These are phyloP conservation scores for Colletotrichum navitas DNA, from an alignment of 2,329 filamentous ascomycete genomes.

Conservation along the genomic window DNA sequence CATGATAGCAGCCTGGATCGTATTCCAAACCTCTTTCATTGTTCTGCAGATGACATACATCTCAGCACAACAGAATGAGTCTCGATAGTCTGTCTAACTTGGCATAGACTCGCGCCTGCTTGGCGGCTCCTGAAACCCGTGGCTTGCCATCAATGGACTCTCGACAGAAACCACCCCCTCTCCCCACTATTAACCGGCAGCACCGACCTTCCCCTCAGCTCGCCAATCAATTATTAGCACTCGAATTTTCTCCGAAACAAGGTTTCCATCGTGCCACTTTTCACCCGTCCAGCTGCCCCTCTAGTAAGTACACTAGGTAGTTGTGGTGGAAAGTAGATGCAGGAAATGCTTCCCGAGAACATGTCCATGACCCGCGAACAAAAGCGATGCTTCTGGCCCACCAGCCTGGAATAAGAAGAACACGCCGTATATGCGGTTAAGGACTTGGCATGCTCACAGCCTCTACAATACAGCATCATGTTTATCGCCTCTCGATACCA, in stretches of 20 bases:
- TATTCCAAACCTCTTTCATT: constrained; percentile 15
- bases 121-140: constrained; percentile 11
- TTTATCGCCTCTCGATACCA: not conserved
- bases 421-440: not conserved
- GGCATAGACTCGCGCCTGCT: not conserved
- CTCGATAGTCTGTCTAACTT: not conserved
- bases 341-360: not conserved
- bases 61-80: not conserved
- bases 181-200: not conserved
- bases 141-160: constrained; percentile 31
- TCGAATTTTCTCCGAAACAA: constrained; percentile 1
- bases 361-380: not conserved
- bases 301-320: not conserved
- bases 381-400: constrained; percentile 9
- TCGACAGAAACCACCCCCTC: constrained; percentile 11
- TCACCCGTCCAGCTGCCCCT: constrained; percentile 25
- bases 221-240: too few species aligned
- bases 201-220: not conserved
- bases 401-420: not conserved
- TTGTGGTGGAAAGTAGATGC: not conserved
- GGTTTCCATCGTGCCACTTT: constrained; percentile 18
- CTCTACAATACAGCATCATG: not conserved
- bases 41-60: not conserved
- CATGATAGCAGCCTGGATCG: not conserved
- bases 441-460: not conserved